Evolutionary conservation across 345 rosid species (phyloP).

Genomic region (Populus pruinosa): DNA sequence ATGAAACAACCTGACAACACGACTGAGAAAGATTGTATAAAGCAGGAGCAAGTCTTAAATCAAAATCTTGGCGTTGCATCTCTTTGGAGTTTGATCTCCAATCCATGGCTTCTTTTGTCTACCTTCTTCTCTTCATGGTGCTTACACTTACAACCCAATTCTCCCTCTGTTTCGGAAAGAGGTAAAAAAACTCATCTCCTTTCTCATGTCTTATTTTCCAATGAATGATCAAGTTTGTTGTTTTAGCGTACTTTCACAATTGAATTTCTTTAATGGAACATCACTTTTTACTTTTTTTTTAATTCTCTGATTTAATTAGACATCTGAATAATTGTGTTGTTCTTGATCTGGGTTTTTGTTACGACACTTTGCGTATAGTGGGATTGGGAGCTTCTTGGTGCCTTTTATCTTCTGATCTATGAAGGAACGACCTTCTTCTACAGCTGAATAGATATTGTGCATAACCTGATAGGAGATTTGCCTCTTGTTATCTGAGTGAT

Average conservation of each 20-base stretch:
- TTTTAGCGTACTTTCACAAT: too few relatives aligned
- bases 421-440: neutral
- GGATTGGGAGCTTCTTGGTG: too few relatives aligned
- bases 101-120: slow-evolving; percentile 24
- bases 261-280: too few relatives aligned
- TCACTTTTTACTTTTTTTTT: too few relatives aligned
- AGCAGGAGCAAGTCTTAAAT: neutral
- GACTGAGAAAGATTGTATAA: too few relatives aligned
- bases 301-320: neutral
- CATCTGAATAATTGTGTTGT: neutral
- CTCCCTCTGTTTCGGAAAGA: slow-evolving; percentile 25
- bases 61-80: too few relatives aligned
- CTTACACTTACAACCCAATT: slow-evolving; percentile 13
- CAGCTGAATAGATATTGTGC: neutral
- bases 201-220: neutral
- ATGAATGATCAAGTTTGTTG: too few relatives aligned
- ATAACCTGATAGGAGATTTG: neutral
- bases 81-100: neutral
- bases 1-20: too few relatives aligned
- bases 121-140: slow-evolving; percentile 20
- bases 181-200: slow-evolving; percentile 28
- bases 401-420: too few relatives aligned
- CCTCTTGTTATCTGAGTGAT: neutral
- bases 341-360: slow-evolving; percentile 16
- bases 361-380: neutral